phyloP scores from a whole-genome alignment of 179 eudicot genomes.

The Heliamphora pulchella region DNA sequence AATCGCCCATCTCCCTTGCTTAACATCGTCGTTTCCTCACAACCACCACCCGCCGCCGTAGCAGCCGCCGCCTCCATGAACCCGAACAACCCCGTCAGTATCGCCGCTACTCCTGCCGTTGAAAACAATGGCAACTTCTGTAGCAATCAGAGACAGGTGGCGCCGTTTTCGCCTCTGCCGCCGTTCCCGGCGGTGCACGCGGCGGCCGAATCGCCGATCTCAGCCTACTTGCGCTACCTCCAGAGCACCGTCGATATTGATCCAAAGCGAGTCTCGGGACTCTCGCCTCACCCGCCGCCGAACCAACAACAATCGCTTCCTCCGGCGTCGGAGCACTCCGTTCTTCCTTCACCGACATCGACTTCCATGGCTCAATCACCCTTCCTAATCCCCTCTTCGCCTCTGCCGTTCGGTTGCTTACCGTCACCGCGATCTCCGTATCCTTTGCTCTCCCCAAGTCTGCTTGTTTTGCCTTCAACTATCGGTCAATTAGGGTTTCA shows the following conservation, averaged over 20 bases:
- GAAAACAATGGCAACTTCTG: too few relatives aligned
- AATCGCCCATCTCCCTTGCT: constrained; percentile 44
- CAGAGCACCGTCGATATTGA: constrained; percentile 24
- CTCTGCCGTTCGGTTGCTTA: constrained; percentile 55
- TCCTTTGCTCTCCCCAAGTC: constrained; percentile 37
- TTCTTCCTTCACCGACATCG: neutral
- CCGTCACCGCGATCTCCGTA: constrained; percentile 63
- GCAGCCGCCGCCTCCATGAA: neutral
- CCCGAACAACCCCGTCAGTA: too few relatives aligned
- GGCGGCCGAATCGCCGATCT: constrained; percentile 83
- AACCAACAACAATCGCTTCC: constrained; percentile 13
- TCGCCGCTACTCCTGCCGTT: too few relatives aligned
- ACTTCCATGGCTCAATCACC: constrained; percentile 10
- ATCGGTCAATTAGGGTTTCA: constrained; percentile 52
- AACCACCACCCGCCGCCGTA: neutral
- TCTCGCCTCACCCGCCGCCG: neutral
- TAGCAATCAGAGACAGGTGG: constrained; percentile 10
- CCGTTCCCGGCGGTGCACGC: constrained; percentile 72
- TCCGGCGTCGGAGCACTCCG: constrained; percentile 13
- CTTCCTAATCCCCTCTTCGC: constrained; percentile 36
- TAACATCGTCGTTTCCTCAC: constrained; percentile 6
- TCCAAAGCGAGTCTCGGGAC: too few relatives aligned
- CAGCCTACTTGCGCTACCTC: constrained; percentile 72
- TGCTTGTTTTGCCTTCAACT: constrained; percentile 41
- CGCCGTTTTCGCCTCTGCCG: constrained; percentile 61